Evolutionary conservation across 2,329 filamentous ascomycete species (phyloP).

Genomic region (Massarina eburnea): DNA sequence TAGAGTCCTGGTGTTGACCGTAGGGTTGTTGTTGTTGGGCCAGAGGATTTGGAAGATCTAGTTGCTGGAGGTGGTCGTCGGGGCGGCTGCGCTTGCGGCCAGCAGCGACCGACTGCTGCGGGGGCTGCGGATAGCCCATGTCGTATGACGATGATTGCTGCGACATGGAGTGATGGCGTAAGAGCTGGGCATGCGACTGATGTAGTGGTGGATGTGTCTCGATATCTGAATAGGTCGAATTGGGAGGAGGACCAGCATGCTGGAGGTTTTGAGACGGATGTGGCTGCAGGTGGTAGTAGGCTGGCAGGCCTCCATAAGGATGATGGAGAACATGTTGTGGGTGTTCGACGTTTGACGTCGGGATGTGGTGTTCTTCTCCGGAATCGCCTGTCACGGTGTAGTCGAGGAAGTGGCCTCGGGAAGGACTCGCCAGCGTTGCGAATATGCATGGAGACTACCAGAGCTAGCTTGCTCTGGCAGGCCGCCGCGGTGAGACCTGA

Average conservation of each 20-base stretch:
- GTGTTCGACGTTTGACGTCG: conserved; percentile 46
- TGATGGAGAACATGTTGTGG: conserved; percentile 41
- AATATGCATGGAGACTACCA: conserved; percentile 55
- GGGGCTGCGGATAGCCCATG: conserved; percentile 35
- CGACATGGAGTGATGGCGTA: conserved; percentile 41
- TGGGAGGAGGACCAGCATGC: conserved; percentile 37
- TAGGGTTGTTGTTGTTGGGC: conserved; percentile 43
- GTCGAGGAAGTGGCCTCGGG: conserved; percentile 51
- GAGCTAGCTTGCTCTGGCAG: conserved; percentile 53
- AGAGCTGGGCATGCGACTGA: conserved; percentile 33
- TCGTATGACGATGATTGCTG: conserved; percentile 41
- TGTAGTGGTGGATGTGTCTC: conserved; percentile 39
- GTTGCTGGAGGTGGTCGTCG: conserved; percentile 44
- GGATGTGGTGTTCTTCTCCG: conserved; percentile 45
- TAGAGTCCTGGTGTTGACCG: conserved; percentile 40
- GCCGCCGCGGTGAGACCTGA: conserved; percentile 48
- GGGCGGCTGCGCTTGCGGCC: conserved; percentile 49
- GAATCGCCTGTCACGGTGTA: conserved; percentile 48
- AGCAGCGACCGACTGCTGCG: conserved; percentile 22
- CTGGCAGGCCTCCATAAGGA: conserved; percentile 39
- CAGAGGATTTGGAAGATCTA: conserved; percentile 43
- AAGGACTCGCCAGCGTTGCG: conserved; percentile 53
- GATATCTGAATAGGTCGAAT: conserved; percentile 45
- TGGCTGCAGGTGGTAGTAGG: conserved; percentile 42
- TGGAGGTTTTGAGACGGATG: conserved; percentile 42